phyloP scores from a whole-genome alignment of 2,329 filamentous ascomycete species.

The Paecilomyces dactylethromorphus region DNA sequence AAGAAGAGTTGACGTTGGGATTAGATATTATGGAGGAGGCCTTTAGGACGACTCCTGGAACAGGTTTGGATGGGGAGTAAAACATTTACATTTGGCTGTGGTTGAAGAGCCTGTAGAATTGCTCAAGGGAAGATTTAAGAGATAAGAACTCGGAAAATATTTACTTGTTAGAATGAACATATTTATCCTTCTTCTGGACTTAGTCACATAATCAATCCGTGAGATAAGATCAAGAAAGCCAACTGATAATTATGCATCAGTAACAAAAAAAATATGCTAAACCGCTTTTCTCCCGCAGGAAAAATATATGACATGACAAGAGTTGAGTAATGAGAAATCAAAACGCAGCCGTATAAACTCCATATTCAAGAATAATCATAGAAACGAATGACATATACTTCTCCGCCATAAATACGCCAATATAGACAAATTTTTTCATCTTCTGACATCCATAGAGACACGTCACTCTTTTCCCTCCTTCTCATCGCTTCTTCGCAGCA shows the following conservation, averaged over 20 bases:
- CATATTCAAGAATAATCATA: too few species aligned
- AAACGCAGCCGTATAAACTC: too few species aligned
- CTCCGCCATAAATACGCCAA: too few species aligned
- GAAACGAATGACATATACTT: too few species aligned
- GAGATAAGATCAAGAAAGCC: not conserved
- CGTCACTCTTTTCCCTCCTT: not conserved
- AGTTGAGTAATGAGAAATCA: too few species aligned
- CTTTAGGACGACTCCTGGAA: conserved; percentile 2
- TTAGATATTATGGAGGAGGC: conserved; percentile 44
- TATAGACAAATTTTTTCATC: not conserved
- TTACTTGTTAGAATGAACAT: too few species aligned
- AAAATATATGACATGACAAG: too few species aligned
- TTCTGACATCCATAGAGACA: not conserved
- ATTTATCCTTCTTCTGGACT: too few species aligned
- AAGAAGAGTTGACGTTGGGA: conserved; percentile 41
- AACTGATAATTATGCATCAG: not conserved
- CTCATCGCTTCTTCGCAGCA: not conserved
- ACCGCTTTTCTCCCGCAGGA: too few species aligned
- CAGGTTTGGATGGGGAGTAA: conserved; percentile 34
- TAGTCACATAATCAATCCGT: too few species aligned
- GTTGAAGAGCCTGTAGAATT: not conserved
- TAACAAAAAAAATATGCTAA: not conserved
- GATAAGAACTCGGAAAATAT: not conserved
- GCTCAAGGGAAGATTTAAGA: not conserved
- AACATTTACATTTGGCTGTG: not conserved